Evolutionary conservation across 345 rosid species (phyloP).

Genomic region (Luvunga scandens): DNA sequence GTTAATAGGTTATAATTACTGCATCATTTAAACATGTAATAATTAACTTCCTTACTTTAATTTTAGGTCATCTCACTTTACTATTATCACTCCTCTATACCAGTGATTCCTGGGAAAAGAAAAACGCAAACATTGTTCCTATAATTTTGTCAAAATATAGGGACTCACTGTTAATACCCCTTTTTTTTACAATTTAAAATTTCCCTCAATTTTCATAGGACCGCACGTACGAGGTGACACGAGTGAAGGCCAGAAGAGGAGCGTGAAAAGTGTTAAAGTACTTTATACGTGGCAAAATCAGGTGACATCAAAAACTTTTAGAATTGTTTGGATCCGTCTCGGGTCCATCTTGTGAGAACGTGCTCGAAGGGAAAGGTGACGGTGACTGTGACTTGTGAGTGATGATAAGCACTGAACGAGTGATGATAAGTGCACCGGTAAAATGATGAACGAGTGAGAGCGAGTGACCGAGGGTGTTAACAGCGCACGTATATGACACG

Average conservation of each 20-base stretch:
- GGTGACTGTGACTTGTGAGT: background rate
- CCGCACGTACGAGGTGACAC: conserved; percentile 12
- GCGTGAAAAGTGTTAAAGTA: background rate
- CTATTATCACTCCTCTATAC: too few species aligned
- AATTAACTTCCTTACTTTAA: too few species aligned
- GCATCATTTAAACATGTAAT: too few species aligned
- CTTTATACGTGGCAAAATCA: conserved; percentile 21
- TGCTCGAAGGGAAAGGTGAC: background rate
- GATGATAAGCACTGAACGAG: background rate
- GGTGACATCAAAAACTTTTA: background rate
- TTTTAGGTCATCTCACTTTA: too few species aligned
- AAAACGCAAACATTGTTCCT: too few species aligned
- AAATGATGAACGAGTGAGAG: background rate
- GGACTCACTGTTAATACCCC: too few species aligned
- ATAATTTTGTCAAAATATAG: too few species aligned
- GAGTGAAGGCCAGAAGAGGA: conserved; percentile 8
- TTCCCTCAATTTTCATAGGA: background rate
- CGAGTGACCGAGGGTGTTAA: background rate
- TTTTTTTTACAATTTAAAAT: background rate
- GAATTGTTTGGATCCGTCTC: background rate
- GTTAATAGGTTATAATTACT: too few species aligned
- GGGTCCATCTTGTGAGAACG: conserved; percentile 5
- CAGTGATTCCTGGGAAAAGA: too few species aligned
- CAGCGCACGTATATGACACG: background rate
- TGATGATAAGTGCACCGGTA: background rate